phyloP scores from a whole-genome alignment of 192 early-diverging fungal genomes.

The Coemansia sp. region DNA sequence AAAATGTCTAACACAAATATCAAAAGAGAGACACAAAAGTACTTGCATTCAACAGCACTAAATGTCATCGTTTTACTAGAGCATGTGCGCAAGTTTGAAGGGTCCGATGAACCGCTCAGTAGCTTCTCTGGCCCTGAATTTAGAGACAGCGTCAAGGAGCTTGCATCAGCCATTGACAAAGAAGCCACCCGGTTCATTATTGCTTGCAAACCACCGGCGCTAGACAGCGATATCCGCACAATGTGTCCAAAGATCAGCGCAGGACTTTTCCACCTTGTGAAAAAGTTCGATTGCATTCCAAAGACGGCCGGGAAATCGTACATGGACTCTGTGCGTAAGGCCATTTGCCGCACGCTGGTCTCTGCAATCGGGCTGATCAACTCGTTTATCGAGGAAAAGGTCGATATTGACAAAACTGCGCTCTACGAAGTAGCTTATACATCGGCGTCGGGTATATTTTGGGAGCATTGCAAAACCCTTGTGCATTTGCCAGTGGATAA shows the following conservation, averaged over 20 bases:
- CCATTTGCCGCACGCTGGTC: slow-evolving; percentile 28
- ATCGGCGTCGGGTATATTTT: slow-evolving; percentile 40
- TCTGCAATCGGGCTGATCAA: slow-evolving; percentile 34
- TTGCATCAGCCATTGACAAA: slow-evolving; percentile 43
- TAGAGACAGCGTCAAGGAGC: slow-evolving; percentile 21
- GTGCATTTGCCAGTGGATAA: slow-evolving; percentile 46
- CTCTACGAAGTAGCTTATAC: slow-evolving; percentile 34
- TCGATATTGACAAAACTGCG: slow-evolving; percentile 23
- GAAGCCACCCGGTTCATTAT: slow-evolving; percentile 48
- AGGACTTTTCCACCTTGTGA: slow-evolving; percentile 46
- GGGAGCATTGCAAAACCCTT: slow-evolving; percentile 50
- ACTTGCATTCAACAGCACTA: slow-evolving; percentile 22
- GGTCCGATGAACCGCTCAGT: slow-evolving; percentile 11
- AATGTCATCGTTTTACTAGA: slow-evolving; percentile 30
- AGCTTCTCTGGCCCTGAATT: slow-evolving; percentile 31
- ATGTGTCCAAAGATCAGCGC: slow-evolving; percentile 52
- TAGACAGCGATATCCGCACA: slow-evolving; percentile 27
- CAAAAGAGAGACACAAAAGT: slow-evolving; percentile 33
- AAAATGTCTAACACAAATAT: slow-evolving; percentile 18
- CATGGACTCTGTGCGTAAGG: slow-evolving; percentile 32
- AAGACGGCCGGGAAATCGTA: slow-evolving; percentile 39
- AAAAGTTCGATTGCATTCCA: slow-evolving; percentile 30
- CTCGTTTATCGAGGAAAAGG: slow-evolving; percentile 41
- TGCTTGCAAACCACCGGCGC: slow-evolving; percentile 49
- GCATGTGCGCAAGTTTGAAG: slow-evolving; percentile 34